phyloP scores from a whole-genome alignment of 192 early-diverging fungal species.

The Podila minutissima region DNA sequence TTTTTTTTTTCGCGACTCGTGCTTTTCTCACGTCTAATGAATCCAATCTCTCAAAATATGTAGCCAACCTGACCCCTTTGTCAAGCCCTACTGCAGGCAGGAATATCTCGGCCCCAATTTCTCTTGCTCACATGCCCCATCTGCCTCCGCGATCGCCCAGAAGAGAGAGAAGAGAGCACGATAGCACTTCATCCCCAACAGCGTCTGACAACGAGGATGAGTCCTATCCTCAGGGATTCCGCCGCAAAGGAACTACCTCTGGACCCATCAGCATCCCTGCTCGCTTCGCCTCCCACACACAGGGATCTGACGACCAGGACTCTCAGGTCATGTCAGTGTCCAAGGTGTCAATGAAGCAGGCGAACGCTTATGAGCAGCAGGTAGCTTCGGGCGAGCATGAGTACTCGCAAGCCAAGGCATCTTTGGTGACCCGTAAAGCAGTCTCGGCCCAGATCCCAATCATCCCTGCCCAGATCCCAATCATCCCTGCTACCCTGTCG shows the following conservation, averaged over 20 bases:
- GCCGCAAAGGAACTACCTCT: conserved; percentile 20
- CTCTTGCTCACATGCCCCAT: conserved; percentile 39
- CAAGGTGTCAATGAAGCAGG: conserved; percentile 11
- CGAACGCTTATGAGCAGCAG: conserved; percentile 10
- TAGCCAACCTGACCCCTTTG: conserved; percentile 6
- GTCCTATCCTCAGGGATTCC: conserved; percentile 11
- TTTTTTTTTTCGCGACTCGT: neutral
- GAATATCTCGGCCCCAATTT: conserved; percentile 34
- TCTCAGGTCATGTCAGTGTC: neutral
- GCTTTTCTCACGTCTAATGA: neutral
- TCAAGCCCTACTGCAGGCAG: conserved; percentile 6
- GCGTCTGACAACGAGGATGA: conserved; percentile 47
- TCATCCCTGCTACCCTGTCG: neutral
- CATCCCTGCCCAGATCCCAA: conserved; percentile 28
- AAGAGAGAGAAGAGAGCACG: conserved; percentile 32
- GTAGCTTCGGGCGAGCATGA: neutral
- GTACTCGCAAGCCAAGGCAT: neutral
- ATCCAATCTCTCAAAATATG: neutral
- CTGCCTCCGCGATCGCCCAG: conserved; percentile 39
- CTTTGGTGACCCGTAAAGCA: conserved; percentile 13
- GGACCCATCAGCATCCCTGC: conserved; percentile 23
- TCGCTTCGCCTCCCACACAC: conserved; percentile 13
- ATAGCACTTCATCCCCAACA: conserved; percentile 9
- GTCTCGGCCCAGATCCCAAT: conserved; percentile 33
- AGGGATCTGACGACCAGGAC: conserved; percentile 13